Evolutionary conservation across 495 filamentous ascomycete genomes (phyloP).

Genomic region (Neurospora terricola): DNA sequence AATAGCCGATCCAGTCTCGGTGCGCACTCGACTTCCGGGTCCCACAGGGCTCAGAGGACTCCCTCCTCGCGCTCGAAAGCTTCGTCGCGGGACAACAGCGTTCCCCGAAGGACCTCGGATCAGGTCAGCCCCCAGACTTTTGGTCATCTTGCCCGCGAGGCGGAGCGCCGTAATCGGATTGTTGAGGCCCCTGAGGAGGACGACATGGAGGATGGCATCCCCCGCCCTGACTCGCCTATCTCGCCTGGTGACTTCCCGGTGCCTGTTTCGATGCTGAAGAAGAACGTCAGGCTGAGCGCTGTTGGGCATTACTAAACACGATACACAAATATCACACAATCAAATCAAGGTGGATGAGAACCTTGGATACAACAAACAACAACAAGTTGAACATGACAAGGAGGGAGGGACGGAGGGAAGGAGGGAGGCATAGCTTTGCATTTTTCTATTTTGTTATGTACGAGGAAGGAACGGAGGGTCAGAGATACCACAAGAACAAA

Average conservation of each 20-base stretch:
- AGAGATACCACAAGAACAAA: not conserved
- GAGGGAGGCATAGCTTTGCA: conserved; percentile 4
- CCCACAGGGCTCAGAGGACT: conserved; percentile 2
- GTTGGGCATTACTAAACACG: conserved; percentile 22
- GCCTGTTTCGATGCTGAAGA: conserved; percentile 26
- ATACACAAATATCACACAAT: conserved; percentile 3
- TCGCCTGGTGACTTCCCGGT: conserved; percentile 21
- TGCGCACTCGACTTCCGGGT: conserved; percentile 1
- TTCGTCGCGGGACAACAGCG: conserved; percentile 3
- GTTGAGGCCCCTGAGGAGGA: conserved; percentile 15
- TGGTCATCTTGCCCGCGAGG: not conserved
- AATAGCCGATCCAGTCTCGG: conserved; percentile 10
- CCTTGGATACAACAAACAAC: not conserved
- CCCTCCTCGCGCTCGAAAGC: not conserved
- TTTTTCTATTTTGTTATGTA: not conserved
- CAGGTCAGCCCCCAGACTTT: conserved; percentile 4
- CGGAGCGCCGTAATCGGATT: conserved; percentile 12
- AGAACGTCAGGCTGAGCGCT: conserved; percentile 37
- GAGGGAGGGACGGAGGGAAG: not conserved
- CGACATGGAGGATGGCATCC: conserved; percentile 13
- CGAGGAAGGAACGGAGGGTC: not conserved
- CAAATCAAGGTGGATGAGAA: not conserved
- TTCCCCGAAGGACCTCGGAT: conserved; percentile 2
- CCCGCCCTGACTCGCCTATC: conserved; percentile 28
- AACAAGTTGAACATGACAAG: not conserved